Conservation (phyloP, 148 eudicot genomes). For the Selenicereus undatus region DNA sequence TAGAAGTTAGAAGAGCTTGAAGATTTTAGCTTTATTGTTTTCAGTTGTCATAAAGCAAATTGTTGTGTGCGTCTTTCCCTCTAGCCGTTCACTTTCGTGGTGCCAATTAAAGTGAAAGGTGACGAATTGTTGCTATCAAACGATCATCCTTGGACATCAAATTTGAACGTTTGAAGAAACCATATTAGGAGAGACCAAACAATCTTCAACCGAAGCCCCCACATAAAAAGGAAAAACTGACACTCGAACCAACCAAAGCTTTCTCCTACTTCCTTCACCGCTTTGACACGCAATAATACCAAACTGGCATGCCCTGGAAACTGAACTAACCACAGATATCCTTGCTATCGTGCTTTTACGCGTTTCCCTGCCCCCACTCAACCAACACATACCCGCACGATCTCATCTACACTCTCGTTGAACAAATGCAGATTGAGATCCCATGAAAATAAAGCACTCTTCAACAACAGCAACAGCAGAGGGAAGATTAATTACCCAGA, state of each 20-base stretch:
- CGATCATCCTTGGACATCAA: not conserved
- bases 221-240: not conserved
- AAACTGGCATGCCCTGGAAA: not conserved
- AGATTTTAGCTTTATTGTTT: no score
- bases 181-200: not conserved
- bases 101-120: not conserved
- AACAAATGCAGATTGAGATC: not conserved
- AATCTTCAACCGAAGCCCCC: not conserved
- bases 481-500: not conserved
- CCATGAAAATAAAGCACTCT: not conserved
- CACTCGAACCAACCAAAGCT: not conserved
- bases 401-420: not conserved
- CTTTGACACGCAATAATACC: not conserved
- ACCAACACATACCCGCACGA: not conserved
- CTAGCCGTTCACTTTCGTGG: not conserved
- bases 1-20: no score
- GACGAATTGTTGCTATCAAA: not conserved
- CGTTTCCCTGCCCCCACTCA: not conserved
- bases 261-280: not conserved
- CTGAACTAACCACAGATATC: not conserved
- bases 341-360: not conserved
- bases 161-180: not conserved
- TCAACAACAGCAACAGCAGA: not conserved
- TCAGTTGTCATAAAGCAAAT: slow-evolving; percentile 4
- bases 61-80: not conserved